Evolutionary conservation across 805 yeast genomes (phyloP), one percentile per base, ranked within the genome.

Genomic region (Saccharomycopsis sp.): DNA sequence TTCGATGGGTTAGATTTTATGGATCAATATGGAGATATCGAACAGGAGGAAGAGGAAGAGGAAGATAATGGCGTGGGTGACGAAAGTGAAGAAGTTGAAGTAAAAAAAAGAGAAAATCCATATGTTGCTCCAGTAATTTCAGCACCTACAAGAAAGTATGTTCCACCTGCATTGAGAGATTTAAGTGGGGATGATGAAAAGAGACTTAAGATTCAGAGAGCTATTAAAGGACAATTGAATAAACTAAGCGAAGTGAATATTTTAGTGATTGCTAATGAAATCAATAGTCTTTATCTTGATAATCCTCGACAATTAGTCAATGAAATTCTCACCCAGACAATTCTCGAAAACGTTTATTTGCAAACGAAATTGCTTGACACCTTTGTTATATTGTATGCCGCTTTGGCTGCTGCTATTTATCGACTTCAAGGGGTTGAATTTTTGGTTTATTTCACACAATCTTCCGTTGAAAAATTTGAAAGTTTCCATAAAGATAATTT

Each of bases 241-340:
- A 82, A 79, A 60, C 70, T 93, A n/a, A 84, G 96, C 1, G 97
- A 90, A 54, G 79, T 94, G 1, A 93, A 89, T 51, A 68, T 89
- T 23, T 67, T 75, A 9, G 66, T 80, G 2, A 85, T 89, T 42
- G 77, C 84, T 17, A 72, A 74, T 47, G 86, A 85, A 21, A 64
- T 93, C 42, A 79, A 79, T 54, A 69, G 67, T 0, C 62, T 86
- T 1, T 93, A 77, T 55, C 62, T 70, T 51, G 70, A 70, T 5
- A 70, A 86, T 54, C 81, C 98, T 3, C 74, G 96, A 52, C 88
- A 86, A 44, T 59, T 73, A n/a, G 94, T 88, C 17, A 87, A 78
- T 41, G 84, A 81, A 45, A 74, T 75, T 9, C 63, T 93, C 36
- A 75, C 89, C 1, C 62, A 70, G 5, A 74, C 79, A 27, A 63